These are phyloP conservation scores for Solanum acaule DNA, from an alignment of 257 asterid genomes.

Conservation along the genomic window DNA sequence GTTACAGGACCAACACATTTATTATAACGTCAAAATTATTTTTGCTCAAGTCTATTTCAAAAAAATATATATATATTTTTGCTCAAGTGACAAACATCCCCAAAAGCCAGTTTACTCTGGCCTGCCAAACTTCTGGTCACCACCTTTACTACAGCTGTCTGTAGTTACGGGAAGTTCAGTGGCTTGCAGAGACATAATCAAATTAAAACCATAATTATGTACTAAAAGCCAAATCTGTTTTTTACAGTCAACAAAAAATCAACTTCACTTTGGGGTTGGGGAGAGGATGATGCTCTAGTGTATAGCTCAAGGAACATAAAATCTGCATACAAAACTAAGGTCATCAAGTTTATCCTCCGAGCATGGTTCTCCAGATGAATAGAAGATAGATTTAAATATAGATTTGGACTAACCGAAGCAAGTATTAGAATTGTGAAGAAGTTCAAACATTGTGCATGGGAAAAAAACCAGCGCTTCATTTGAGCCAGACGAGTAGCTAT, in stretches of 20 bases:
- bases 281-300: background rate
- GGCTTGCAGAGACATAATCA: background rate
- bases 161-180: background rate
- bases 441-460: slow-evolving; percentile 68
- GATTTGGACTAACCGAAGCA: slow-evolving; percentile 60
- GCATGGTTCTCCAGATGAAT: background rate
- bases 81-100: background rate
- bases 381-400: background rate
- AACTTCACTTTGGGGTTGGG: background rate
- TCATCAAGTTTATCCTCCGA: background rate
- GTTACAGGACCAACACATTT: background rate
- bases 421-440: slow-evolving; percentile 64
- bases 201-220: background rate
- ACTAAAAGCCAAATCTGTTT: background rate
- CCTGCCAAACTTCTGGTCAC: background rate
- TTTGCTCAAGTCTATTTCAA: no score
- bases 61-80: no score
- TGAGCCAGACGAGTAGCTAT: slow-evolving; percentile 28
- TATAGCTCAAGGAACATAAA: background rate
- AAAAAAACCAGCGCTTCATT: slow-evolving; percentile 58
- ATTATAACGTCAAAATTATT: background rate
- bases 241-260: background rate
- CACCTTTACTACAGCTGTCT: background rate
- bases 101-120: background rate
- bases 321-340: background rate